A percentile compares a stretch with the other conserved stretches of the same genome.
Evolutionary conservation across 768 basidiomycete genomes (phyloP).

Genomic region (Dentipellis fragilis): DNA sequence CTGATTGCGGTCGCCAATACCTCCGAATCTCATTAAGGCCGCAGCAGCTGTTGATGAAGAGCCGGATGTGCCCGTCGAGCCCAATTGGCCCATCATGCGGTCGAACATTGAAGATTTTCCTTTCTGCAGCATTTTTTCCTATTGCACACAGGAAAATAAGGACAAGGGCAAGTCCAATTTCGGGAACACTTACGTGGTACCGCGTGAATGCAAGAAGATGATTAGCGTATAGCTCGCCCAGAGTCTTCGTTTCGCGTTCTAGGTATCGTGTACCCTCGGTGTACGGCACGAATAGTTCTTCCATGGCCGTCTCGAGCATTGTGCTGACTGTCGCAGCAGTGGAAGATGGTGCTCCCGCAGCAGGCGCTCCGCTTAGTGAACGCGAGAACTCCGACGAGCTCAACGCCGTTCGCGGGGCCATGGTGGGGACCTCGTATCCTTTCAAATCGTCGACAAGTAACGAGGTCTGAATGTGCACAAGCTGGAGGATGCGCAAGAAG

Average conservation of each 20-base stretch:
- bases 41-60: slow-evolving; percentile 74
- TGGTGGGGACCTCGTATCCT: slow-evolving; percentile 72
- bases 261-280: slow-evolving; percentile 87
- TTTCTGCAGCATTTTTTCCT: slow-evolving; percentile 54
- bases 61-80: slow-evolving; percentile 53
- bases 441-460: slow-evolving; percentile 85
- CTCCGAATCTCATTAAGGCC: slow-evolving; percentile 82
- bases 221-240: slow-evolving; percentile 68
- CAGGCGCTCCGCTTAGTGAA: slow-evolving; percentile 33
- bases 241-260: slow-evolving; percentile 80
- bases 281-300: slow-evolving; percentile 92
- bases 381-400: slow-evolving; percentile 54
- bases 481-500: slow-evolving; percentile 82
- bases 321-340: slow-evolving; percentile 49
- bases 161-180: not conserved
- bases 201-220: slow-evolving; percentile 69
- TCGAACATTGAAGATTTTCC: slow-evolving; percentile 76
- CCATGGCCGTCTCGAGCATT: slow-evolving; percentile 94
- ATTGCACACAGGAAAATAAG: not conserved
- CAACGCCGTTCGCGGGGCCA: slow-evolving; percentile 51
- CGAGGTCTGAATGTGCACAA: slow-evolving; percentile 74
- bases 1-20: slow-evolving; percentile 45
- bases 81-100: slow-evolving; percentile 83
- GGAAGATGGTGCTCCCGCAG: slow-evolving; percentile 32
- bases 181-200: slow-evolving; percentile 62